phyloP scores from a whole-genome alignment of 164 flowering plant species.

The Cinnamomum micranthum region DNA sequence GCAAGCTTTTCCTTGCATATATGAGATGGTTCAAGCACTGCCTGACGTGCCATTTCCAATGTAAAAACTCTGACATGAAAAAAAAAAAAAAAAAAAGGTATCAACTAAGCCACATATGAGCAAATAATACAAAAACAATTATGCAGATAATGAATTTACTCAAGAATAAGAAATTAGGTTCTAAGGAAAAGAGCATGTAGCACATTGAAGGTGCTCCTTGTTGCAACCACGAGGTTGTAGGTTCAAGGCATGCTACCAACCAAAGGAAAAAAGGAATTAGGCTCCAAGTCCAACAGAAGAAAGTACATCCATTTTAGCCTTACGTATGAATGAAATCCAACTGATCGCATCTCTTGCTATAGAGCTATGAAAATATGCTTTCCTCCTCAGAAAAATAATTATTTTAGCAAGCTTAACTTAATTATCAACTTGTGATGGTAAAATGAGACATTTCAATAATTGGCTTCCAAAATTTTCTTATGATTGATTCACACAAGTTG shows the following conservation, averaged over 20 bases:
- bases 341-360: background rate
- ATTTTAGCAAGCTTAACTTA: background rate
- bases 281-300: background rate
- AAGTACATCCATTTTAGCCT: background rate
- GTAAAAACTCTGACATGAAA: slow-evolving; percentile 30
- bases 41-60: slow-evolving; percentile 26
- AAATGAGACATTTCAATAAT: background rate
- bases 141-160: background rate
- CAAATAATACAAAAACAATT: background rate
- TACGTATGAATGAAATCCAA: background rate
- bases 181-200: background rate
- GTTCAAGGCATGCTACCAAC: background rate
- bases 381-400: background rate
- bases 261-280: background rate
- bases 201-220: background rate
- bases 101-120: no score
- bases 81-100: background rate
- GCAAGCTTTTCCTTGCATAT: slow-evolving; percentile 17
- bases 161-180: background rate
- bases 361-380: background rate
- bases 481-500: background rate
- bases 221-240: no score
- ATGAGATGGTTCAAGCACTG: slow-evolving; percentile 3
- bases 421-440: background rate
- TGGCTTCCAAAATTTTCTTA: background rate